Evolutionary conservation across 108 stramenopile genomes (phyloP).

Genomic region (Nitzschia inconspicua): DNA sequence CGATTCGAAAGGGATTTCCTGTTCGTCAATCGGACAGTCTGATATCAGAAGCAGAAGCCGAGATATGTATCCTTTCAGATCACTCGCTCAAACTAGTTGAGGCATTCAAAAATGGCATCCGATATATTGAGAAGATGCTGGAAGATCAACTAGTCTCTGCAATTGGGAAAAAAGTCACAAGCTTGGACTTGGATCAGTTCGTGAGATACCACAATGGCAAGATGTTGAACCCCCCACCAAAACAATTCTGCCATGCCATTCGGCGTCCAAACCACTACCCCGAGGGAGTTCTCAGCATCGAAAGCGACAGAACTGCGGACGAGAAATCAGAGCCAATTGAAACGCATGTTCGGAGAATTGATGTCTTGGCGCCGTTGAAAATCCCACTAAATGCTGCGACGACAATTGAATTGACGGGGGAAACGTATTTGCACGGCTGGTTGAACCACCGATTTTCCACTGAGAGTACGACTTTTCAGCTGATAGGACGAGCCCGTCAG

Average conservation of each 20-base stretch:
- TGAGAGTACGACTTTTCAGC: not conserved
- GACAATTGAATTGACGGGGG: conserved; percentile 53
- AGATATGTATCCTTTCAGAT: conserved; percentile 17
- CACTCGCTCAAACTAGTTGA: conserved; percentile 19
- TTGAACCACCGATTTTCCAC: conserved; percentile 43
- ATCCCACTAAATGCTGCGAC: conserved; percentile 51
- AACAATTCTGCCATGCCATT: conserved; percentile 74
- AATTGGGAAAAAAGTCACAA: conserved; percentile 64
- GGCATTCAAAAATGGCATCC: conserved; percentile 10
- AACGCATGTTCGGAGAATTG: conserved; percentile 27
- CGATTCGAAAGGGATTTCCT: conserved; percentile 13
- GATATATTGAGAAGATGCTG: conserved; percentile 67
- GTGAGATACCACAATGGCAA: conserved; percentile 53
- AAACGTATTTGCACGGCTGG: conserved; percentile 72
- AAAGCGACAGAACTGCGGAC: conserved; percentile 1
- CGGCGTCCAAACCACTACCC: conserved; percentile 63
- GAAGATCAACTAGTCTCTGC: conserved; percentile 55
- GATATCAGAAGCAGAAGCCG: conserved; percentile 37
- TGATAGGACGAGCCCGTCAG: conserved; percentile 69
- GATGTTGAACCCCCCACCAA: conserved; percentile 41
- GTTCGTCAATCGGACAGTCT: conserved; percentile 7
- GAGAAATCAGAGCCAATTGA: conserved; percentile 41
- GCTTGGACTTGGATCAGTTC: conserved; percentile 62
- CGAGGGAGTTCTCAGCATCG: conserved; percentile 48
- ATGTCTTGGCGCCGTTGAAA: conserved; percentile 15